These are phyloP conservation scores for Solanum rostratum DNA, from an alignment of 257 asterid genomes.

Conservation along the genomic window DNA sequence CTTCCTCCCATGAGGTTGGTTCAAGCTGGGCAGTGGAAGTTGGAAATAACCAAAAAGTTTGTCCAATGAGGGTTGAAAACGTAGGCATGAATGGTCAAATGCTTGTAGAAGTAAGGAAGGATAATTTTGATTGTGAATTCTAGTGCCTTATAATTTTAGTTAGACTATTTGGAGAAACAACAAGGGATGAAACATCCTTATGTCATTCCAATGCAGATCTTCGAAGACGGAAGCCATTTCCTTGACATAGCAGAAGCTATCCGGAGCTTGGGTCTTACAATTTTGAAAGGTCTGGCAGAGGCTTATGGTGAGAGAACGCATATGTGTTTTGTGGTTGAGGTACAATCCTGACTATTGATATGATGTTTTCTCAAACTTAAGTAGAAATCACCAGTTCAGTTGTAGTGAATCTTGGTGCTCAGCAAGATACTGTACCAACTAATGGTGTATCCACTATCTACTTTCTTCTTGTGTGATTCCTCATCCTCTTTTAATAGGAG, in stretches of 20 bases:
- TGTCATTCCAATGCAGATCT: neutral
- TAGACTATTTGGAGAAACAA: neutral
- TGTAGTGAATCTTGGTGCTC: neutral
- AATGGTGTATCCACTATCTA: neutral
- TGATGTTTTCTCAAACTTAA: neutral
- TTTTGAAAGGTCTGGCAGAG: conserved; percentile 78
- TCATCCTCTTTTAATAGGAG: neutral
- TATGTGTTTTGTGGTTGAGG: conserved; percentile 95
- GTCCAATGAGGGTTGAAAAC: conserved; percentile 88
- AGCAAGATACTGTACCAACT: neutral
- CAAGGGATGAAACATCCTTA: neutral
- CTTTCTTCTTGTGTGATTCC: neutral
- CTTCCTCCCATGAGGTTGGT: conserved; percentile 63
- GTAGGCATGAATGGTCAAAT: conserved; percentile 70
- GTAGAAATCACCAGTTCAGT: neutral
- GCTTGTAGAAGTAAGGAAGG: conserved; percentile 66
- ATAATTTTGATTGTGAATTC: neutral
- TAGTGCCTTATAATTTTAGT: neutral
- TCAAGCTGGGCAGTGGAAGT: conserved; percentile 99
- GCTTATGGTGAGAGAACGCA: conserved; percentile 54
- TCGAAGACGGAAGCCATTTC: conserved; percentile 61
- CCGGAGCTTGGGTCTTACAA: conserved; percentile 71
- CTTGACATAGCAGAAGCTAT: conserved; percentile 79
- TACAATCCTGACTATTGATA: conserved; percentile 12
- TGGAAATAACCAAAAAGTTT: conserved; percentile 62